A percentile compares a stretch with the other conserved stretches of the same genome.
phyloP scores from a whole-genome alignment of 805 yeast genomes.

The Kazachstania martiniae region DNA sequence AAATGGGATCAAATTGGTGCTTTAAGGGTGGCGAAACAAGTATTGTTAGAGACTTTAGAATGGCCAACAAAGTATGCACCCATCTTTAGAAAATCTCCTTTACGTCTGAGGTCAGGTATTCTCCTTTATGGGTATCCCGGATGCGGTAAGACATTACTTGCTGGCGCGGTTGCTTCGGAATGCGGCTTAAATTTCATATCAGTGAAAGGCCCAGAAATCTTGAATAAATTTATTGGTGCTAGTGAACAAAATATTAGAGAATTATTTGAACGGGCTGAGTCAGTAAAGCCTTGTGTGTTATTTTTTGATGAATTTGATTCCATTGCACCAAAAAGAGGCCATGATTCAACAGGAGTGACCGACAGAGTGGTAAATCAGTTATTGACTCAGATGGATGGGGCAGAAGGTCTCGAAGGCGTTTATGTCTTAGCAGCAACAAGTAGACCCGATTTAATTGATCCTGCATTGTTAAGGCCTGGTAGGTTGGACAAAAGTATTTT shows the following conservation, averaged over 20 bases:
- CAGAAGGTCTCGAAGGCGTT: slow-evolving; percentile 94
- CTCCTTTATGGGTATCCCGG: slow-evolving; percentile 94
- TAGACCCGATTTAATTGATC: slow-evolving; percentile 90
- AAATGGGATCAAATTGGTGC: slow-evolving; percentile 92
- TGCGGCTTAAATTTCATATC: slow-evolving; percentile 91
- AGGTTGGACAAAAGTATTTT: slow-evolving; percentile 86
- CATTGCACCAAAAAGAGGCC: slow-evolving; percentile 96
- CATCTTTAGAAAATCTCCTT: slow-evolving; percentile 79
- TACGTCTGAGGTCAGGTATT: slow-evolving; percentile 81
- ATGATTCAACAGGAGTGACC: slow-evolving; percentile 95
- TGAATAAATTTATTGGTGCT: slow-evolving; percentile 94
- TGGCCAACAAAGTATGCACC: slow-evolving; percentile 98
- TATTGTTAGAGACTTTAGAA: slow-evolving; percentile 78
- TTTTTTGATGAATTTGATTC: slow-evolving; percentile 96
- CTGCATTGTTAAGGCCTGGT: slow-evolving; percentile 92
- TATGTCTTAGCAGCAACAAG: slow-evolving; percentile 94
- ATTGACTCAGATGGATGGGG: slow-evolving; percentile 98
- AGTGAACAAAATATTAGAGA: slow-evolving; percentile 93
- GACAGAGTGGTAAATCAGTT: slow-evolving; percentile 95
- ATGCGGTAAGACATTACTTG: slow-evolving; percentile 89
- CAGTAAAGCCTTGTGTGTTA: slow-evolving; percentile 86
- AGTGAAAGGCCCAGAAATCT: slow-evolving; percentile 89
- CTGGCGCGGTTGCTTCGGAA: slow-evolving; percentile 87
- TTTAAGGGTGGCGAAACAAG: slow-evolving; percentile 57
- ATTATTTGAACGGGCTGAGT: slow-evolving; percentile 84